Percentiles rank a stretch among this genome's conserved stretches.
Evolutionary conservation across 2,329 filamentous ascomycete genomes (phyloP).

Genomic region (Colletotrichum endophyticum): DNA sequence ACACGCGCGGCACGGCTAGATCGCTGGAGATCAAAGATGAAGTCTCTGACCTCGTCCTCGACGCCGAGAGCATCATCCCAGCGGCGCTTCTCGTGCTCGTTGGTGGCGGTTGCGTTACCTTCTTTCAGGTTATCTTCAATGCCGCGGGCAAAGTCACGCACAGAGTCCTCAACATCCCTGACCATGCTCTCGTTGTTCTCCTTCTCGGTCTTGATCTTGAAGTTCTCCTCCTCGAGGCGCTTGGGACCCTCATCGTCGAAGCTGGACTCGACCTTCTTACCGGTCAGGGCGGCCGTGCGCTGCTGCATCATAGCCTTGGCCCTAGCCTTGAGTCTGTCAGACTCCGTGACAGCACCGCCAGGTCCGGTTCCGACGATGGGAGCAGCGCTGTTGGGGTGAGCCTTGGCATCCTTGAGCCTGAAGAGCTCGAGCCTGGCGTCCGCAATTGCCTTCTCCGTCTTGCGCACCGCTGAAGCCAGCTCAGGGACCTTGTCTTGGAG

Average conservation of each 20-base stretch:
- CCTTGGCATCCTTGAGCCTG: constrained; percentile 90
- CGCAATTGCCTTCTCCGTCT: constrained; percentile 89
- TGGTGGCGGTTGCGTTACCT: constrained; percentile 73
- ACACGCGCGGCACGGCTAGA: constrained; percentile 79
- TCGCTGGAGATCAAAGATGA: constrained; percentile 95
- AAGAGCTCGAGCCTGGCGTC: constrained; percentile 93
- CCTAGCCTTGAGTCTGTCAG: constrained; percentile 90
- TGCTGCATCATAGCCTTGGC: constrained; percentile 99
- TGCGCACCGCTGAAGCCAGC: constrained; percentile 88
- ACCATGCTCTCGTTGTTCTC: constrained; percentile 98
- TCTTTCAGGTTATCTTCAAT: constrained; percentile 90
- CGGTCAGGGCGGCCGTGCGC: constrained; percentile 88
- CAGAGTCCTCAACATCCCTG: constrained; percentile 93
- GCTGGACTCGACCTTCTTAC: constrained; percentile 73
- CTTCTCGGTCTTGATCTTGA: constrained; percentile 80
- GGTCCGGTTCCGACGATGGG: constrained; percentile 91
- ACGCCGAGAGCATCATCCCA: constrained; percentile 98
- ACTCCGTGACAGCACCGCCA: constrained; percentile 88
- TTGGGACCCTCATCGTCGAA: constrained; percentile 83
- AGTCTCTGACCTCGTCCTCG: constrained; percentile 95
- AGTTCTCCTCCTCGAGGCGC: constrained; percentile 86
- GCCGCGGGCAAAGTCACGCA: constrained; percentile 82
- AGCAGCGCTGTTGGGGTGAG: constrained; percentile 80
- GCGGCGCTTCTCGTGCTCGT: constrained; percentile 87
- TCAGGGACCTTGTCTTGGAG: constrained; percentile 90